These are phyloP conservation scores for Ammopiptanthus mongolicus DNA, from an alignment of 306 rosid genomes.

Conservation along the genomic window DNA sequence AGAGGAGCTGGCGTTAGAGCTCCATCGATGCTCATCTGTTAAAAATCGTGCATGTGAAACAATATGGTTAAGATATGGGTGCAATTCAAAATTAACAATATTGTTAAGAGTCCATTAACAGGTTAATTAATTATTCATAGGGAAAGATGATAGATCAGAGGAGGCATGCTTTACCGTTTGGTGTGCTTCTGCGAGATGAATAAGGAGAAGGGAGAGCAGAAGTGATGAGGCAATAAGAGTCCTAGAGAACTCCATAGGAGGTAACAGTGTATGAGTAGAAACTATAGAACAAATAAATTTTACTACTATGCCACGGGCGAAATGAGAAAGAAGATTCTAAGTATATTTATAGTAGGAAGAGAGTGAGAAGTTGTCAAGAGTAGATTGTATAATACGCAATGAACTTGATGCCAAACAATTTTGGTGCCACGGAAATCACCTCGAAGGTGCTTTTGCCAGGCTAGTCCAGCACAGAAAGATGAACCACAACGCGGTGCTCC, in stretches of 20 bases:
- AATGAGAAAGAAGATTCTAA: neutral
- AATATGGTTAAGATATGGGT: neutral
- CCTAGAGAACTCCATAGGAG: slow-evolving; percentile 16
- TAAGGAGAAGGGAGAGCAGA: slow-evolving; percentile 12
- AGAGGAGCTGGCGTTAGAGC: slow-evolving; percentile 8
- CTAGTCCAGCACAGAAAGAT: slow-evolving; percentile 10
- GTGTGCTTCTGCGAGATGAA: slow-evolving; percentile 15
- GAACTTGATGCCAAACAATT: slow-evolving; percentile 3
- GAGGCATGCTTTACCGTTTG: slow-evolving; percentile 5
- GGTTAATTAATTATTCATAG: neutral
- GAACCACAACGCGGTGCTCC: neutral
- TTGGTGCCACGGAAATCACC: neutral
- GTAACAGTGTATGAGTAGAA: neutral
- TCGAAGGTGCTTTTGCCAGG: slow-evolving; percentile 21
- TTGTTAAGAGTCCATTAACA: too few species aligned
- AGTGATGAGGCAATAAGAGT: slow-evolving; percentile 7
- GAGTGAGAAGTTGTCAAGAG: neutral
- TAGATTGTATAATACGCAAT: neutral
- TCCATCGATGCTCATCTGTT: neutral
- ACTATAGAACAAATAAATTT: neutral
- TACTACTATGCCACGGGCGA: neutral
- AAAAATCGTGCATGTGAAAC: neutral
- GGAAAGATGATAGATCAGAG: neutral
- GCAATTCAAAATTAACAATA: neutral
- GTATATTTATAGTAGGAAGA: slow-evolving; percentile 13